Percentiles rank a stretch among this genome's conserved stretches.
phyloP scores from a whole-genome alignment of 1,284 basidiomycete genomes.

The Meripilus lineatus region DNA sequence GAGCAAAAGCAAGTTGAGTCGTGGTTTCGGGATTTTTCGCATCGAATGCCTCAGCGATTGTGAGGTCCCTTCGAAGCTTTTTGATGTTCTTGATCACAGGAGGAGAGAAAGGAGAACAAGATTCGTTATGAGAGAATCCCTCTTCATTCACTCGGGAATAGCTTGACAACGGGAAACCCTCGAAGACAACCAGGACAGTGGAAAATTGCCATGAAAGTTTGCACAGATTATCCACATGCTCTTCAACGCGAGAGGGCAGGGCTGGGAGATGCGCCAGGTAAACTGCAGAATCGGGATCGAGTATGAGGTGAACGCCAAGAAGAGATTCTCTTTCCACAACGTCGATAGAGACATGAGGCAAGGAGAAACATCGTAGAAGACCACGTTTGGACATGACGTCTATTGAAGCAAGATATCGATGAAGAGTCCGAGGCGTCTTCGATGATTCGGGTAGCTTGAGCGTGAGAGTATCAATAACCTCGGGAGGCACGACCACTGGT shows the following conservation, averaged over 20 bases:
- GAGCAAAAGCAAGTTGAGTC: constrained; percentile 56
- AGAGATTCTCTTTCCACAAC: constrained; percentile 59
- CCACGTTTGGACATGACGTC: constrained; percentile 61
- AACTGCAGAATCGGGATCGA: constrained; percentile 54
- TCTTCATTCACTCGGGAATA: constrained; percentile 18
- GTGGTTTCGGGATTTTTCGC: constrained; percentile 27
- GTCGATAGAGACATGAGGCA: constrained; percentile 40
- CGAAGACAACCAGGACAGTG: constrained; percentile 54
- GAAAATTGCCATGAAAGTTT: constrained; percentile 55
- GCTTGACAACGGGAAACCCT: constrained; percentile 52
- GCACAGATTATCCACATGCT: constrained; percentile 34
- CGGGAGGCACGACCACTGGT: constrained; percentile 27
- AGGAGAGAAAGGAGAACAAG: constrained; percentile 43
- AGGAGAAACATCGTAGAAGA: constrained; percentile 46
- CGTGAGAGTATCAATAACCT: constrained; percentile 46
- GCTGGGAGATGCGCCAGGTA: constrained; percentile 50
- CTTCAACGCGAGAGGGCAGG: constrained; percentile 46
- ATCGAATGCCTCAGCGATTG: constrained; percentile 52
- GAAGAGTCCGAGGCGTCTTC: constrained; percentile 32
- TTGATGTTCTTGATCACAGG: constrained; percentile 61
- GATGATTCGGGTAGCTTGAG: constrained; percentile 36
- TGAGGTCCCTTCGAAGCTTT: constrained; percentile 56
- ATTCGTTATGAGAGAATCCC: constrained; percentile 29
- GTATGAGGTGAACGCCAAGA: constrained; percentile 48
- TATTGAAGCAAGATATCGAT: constrained; percentile 65